phyloP scores from a whole-genome alignment of 106 monocot genomes.

The Apostasia shenzhenica region DNA sequence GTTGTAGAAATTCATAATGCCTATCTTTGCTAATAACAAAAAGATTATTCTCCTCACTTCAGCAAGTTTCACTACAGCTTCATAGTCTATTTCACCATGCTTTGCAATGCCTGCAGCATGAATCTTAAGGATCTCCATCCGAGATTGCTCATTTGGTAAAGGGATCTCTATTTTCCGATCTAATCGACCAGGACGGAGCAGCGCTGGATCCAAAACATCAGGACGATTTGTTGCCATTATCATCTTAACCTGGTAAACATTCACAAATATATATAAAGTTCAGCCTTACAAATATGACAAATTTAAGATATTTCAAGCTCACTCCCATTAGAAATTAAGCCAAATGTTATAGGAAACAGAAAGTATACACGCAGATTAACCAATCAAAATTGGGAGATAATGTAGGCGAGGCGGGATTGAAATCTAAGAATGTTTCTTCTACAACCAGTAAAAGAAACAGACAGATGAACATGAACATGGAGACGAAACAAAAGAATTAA shows the following conservation, averaged over 20 bases:
- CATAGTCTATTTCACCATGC: conserved; percentile 94
- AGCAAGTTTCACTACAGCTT: conserved; percentile 87
- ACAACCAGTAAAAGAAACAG: no score
- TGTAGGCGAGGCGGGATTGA: no score
- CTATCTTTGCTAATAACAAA: background rate
- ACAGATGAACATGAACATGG: no score
- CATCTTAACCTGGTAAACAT: conserved; percentile 77
- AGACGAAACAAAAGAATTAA: no score
- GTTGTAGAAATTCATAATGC: background rate
- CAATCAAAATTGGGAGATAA: no score
- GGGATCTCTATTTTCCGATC: conserved; percentile 98
- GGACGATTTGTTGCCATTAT: conserved; percentile 98
- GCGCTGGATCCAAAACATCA: conserved; percentile 92
- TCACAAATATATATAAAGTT: background rate
- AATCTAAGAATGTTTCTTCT: no score
- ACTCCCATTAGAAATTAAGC: no score
- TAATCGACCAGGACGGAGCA: conserved; percentile 82
- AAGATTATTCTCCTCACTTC: conserved; percentile 39
- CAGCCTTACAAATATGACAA: background rate
- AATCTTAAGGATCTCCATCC: conserved; percentile 96
- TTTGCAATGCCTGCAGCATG: conserved; percentile 95
- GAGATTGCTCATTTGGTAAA: conserved; percentile 88
- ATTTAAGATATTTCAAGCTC: no score
- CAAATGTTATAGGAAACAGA: no score
- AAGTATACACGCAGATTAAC: no score